phyloP scores from a whole-genome alignment of 306 rosid genomes.

The Vicia faba region DNA sequence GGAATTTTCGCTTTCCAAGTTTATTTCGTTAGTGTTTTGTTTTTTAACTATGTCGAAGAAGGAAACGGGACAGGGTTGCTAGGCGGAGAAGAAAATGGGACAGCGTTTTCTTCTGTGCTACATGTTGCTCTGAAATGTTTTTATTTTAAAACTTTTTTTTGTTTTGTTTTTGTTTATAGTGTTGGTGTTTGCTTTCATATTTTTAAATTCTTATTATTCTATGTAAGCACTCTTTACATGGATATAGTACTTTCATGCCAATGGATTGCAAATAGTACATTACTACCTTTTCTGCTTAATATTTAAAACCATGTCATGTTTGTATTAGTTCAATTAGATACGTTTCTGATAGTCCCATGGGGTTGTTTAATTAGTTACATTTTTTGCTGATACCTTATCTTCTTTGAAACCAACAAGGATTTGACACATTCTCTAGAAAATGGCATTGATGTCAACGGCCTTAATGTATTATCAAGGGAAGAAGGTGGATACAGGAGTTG shows the following conservation, averaged over 20 bases:
- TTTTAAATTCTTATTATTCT: not conserved
- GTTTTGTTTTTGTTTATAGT: not conserved
- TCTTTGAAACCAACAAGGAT: conserved; percentile 52
- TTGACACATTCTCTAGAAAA: conserved; percentile 36
- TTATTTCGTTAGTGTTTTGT: not conserved
- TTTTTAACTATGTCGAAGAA: not conserved
- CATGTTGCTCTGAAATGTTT: not conserved
- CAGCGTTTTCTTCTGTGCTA: not conserved
- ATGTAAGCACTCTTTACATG: conserved; percentile 10
- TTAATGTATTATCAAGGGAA: conserved; percentile 47
- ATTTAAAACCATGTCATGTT: not conserved
- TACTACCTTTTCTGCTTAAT: not conserved
- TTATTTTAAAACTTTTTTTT: conserved; percentile 2
- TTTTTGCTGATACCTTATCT: conserved; percentile 37
- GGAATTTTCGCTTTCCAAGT: conserved; percentile 25
- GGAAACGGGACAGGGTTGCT: not conserved
- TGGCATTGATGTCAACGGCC: conserved; percentile 33
- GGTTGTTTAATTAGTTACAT: conserved; percentile 15
- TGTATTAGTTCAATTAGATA: conserved; percentile 8
- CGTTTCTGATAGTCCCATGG: conserved; percentile 8
- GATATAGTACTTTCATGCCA: not conserved
- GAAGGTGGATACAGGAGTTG: conserved; percentile 55
- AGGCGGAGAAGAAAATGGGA: not conserved
- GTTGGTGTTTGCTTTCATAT: conserved; percentile 10
- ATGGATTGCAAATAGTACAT: conserved; percentile 1